phyloP scores from a whole-genome alignment of 129 eudicot species.

The Oenanthe sinensis region DNA sequence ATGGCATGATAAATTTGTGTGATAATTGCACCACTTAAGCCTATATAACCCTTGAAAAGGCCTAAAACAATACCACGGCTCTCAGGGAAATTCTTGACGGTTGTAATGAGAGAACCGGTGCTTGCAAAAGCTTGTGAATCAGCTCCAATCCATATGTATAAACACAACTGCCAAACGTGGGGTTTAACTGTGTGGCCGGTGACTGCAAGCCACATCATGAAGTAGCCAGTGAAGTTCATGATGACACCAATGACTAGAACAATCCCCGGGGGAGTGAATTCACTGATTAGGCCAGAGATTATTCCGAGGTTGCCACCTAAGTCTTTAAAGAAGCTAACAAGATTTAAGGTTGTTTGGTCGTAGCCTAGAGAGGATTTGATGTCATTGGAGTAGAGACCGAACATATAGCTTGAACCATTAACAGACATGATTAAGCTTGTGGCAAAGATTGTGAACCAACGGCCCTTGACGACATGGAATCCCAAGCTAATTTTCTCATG shows the following conservation, averaged over 20 bases:
- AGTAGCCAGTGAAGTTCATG: slow-evolving; percentile 70
- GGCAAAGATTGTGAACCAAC: slow-evolving; percentile 87
- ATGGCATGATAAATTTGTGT: slow-evolving; percentile 58
- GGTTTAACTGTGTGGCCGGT: slow-evolving; percentile 29
- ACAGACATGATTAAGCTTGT: slow-evolving; percentile 60
- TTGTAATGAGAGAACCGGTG: slow-evolving; percentile 68
- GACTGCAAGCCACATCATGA: slow-evolving; percentile 78
- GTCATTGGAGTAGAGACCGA: slow-evolving; percentile 71
- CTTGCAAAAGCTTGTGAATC: slow-evolving; percentile 67
- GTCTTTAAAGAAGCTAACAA: slow-evolving; percentile 65
- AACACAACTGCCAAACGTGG: slow-evolving; percentile 69
- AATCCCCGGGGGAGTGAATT: slow-evolving; percentile 72
- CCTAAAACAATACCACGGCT: slow-evolving; percentile 76
- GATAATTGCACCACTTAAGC: slow-evolving; percentile 76
- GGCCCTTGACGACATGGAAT: slow-evolving; percentile 36
- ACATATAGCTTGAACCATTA: slow-evolving; percentile 66
- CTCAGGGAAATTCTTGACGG: slow-evolving; percentile 71
- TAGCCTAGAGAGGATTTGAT: slow-evolving; percentile 67
- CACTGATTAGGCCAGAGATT: slow-evolving; percentile 59
- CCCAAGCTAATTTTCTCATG: slow-evolving; percentile 21
- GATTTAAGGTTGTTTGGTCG: slow-evolving; percentile 73
- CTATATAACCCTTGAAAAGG: slow-evolving; percentile 73
- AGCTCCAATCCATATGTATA: slow-evolving; percentile 69
- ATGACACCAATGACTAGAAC: slow-evolving; percentile 56
- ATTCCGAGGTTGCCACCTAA: slow-evolving; percentile 63